phyloP scores from a whole-genome alignment of 2,329 filamentous ascomycete genomes.

The Ramularia endophylla region DNA sequence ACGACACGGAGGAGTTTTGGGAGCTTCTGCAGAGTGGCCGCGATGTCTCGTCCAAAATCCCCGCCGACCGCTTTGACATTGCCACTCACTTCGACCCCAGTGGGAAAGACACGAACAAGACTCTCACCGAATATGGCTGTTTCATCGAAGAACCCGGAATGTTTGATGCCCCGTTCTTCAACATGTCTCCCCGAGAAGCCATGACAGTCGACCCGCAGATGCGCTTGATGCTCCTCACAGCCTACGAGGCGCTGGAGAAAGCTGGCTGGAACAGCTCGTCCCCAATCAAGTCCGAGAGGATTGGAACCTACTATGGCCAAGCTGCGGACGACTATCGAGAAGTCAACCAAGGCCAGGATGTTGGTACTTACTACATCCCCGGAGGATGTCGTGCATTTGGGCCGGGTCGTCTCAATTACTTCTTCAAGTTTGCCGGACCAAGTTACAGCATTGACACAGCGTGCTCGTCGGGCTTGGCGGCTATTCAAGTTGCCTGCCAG shows the following conservation, averaged over 20 bases:
- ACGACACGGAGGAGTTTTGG: neutral
- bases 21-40: slow-evolving; percentile 9
- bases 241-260: slow-evolving; percentile 17
- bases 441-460: slow-evolving; percentile 27
- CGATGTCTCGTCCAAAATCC: slow-evolving; percentile 10
- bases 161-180: slow-evolving; percentile 39
- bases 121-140: slow-evolving; percentile 29
- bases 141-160: slow-evolving; percentile 34
- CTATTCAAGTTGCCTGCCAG: slow-evolving; percentile 14
- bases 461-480: slow-evolving; percentile 24
- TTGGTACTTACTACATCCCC: slow-evolving; percentile 26
- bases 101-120: slow-evolving; percentile 17
- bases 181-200: slow-evolving; percentile 31
- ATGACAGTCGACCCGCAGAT: slow-evolving; percentile 9
- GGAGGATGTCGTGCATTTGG: slow-evolving; percentile 24
- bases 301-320: slow-evolving; percentile 8
- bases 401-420: slow-evolving; percentile 21
- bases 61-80: slow-evolving; percentile 11
- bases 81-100: slow-evolving; percentile 13
- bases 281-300: slow-evolving; percentile 4
- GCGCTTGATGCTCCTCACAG: slow-evolving; percentile 12
- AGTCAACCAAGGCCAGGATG: slow-evolving; percentile 22
- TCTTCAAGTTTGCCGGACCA: slow-evolving; percentile 24
- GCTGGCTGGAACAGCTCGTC: slow-evolving; percentile 15
- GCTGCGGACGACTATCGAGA: slow-evolving; percentile 16